A percentile compares a stretch with the other conserved stretches of the same genome.
Evolutionary conservation across 805 yeast species (phyloP).

Genomic region (Kazachstania bromeliacearum): DNA sequence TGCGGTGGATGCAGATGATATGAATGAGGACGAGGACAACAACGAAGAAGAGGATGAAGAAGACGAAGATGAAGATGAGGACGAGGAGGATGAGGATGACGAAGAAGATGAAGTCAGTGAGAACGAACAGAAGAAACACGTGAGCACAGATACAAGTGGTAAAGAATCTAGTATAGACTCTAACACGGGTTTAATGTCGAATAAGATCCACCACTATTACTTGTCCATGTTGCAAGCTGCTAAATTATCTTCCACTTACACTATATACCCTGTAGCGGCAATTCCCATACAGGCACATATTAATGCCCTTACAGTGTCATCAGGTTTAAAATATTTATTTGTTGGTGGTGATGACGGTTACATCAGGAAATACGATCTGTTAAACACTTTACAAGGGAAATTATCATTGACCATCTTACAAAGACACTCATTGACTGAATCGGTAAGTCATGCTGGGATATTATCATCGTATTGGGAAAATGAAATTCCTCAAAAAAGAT

Average conservation of each 20-base stretch:
- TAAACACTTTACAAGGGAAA: conserved; percentile 78
- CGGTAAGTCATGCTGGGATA: conserved; percentile 77
- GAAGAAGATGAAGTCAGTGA: conserved; percentile 19
- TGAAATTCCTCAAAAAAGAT: conserved; percentile 66
- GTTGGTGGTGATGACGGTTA: conserved; percentile 96
- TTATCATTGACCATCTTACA: conserved; percentile 85
- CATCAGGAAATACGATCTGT: conserved; percentile 80
- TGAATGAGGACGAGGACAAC: conserved; percentile 14
- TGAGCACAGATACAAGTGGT: conserved; percentile 20
- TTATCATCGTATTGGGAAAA: conserved; percentile 88
- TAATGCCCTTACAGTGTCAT: conserved; percentile 66
- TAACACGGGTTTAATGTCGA: conserved; percentile 6
- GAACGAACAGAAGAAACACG: conserved; percentile 16
- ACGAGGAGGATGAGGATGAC: conserved; percentile 16
- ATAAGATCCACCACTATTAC: conserved; percentile 25
- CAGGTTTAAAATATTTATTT: conserved; percentile 77
- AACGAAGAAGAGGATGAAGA: conserved; percentile 11
- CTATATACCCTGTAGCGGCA: conserved; percentile 78
- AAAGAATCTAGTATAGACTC: conserved; percentile 9
- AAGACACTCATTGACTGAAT: conserved; percentile 78
- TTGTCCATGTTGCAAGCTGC: conserved; percentile 36
- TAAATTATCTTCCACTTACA: conserved; percentile 45
- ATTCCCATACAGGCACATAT: conserved; percentile 74
- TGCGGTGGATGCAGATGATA: conserved; percentile 11
- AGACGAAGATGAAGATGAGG: conserved; percentile 11